Base-by-base conservation (phyloP, 2,329 filamentous ascomycete species). In the Colletotrichum incanum region DNA sequence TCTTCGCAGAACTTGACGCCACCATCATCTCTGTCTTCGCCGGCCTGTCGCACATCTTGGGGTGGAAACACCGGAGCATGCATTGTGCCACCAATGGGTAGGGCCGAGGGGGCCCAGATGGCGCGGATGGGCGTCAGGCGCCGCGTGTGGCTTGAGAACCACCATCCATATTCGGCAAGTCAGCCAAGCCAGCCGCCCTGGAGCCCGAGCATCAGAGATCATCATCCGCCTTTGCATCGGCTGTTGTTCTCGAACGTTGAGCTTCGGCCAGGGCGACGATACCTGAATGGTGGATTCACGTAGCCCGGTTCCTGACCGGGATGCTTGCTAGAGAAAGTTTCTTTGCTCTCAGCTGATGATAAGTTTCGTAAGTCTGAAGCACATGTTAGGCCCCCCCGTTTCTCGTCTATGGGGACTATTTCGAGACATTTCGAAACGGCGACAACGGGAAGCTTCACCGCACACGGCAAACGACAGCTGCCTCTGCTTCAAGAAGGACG, bases 351-450 rank as follows among this genome's bases (percentile, higher is more conserved):
- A 41, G 54, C 34, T 34, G 34, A 41, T 26, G n/a, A 41, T 26
- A 11, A 39, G 54, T 58, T 52, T 63, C 31, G 31, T 31, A 62
- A 62, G 43, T 62, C 59, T 62, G 28, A 31, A 62, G 28, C 28
- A 12, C 49, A 28, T 18, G 7, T 5, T 28, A 7, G 14, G 16
- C 28, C 26, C 14, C 34, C 49, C 49, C 49, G 16, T 31, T 26
- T 52, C 49, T 52, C 26, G 43, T 47, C 58, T 14, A 47, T 16
- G 6, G 28, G 43, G n/a, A 41, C 39, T 55, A 71, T 64, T 50
- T 64, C 54, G 28, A 69, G 59, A 55, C 52, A 11, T 67, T 72
- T 69, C 49, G 65, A 60, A 72, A 72, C 69, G 65, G 43, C 47
- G 47, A 69, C 54, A 31, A 52, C 23, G 45, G 45, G 9, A 28